These are phyloP conservation scores for Apiospora pterosperma DNA, from an alignment of 2,329 filamentous ascomycete species.

Conservation along the genomic window DNA sequence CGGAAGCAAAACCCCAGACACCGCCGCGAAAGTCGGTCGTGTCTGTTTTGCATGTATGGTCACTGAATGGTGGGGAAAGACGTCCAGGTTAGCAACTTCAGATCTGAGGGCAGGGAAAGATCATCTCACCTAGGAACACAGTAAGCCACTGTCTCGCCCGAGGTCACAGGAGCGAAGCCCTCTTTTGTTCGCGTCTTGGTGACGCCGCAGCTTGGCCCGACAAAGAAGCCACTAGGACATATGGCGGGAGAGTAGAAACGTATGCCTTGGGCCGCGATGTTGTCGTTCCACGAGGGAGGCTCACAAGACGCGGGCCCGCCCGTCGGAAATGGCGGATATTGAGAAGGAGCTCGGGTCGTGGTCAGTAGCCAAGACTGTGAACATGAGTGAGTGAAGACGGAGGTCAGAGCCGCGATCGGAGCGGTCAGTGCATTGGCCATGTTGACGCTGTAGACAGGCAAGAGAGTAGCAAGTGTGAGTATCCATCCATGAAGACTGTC, in stretches of 20 bases:
- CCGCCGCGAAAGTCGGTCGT: conserved; percentile 36
- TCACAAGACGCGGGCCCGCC: conserved; percentile 28
- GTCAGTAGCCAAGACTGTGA: conserved; percentile 37
- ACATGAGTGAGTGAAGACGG: conserved; percentile 38
- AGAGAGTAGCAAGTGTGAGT: not conserved
- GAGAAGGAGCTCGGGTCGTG: conserved; percentile 33
- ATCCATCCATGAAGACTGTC: not conserved
- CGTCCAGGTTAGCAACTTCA: not conserved
- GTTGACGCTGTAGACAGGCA: not conserved
- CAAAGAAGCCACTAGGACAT: conserved; percentile 33
- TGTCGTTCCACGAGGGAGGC: conserved; percentile 32
- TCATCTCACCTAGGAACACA: conserved; percentile 28
- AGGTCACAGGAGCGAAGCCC: conserved; percentile 26
- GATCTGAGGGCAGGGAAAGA: not conserved
- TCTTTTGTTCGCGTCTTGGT: conserved; percentile 23
- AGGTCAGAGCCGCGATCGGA: conserved; percentile 35
- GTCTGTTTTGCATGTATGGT: conserved; percentile 37
- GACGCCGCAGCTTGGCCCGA: conserved; percentile 27
- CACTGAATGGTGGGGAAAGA: conserved; percentile 16
- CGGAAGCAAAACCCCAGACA: conserved; percentile 31
- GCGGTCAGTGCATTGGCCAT: conserved; percentile 13
- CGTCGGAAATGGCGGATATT: conserved; percentile 33
- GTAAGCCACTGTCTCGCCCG: conserved; percentile 28
- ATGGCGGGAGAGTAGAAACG: conserved; percentile 38
- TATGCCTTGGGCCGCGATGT: conserved; percentile 33